Evolutionary conservation across 768 basidiomycete species (phyloP), one percentile per base, ranked within the genome.

Genomic region (Kwoniella shandongensis): DNA sequence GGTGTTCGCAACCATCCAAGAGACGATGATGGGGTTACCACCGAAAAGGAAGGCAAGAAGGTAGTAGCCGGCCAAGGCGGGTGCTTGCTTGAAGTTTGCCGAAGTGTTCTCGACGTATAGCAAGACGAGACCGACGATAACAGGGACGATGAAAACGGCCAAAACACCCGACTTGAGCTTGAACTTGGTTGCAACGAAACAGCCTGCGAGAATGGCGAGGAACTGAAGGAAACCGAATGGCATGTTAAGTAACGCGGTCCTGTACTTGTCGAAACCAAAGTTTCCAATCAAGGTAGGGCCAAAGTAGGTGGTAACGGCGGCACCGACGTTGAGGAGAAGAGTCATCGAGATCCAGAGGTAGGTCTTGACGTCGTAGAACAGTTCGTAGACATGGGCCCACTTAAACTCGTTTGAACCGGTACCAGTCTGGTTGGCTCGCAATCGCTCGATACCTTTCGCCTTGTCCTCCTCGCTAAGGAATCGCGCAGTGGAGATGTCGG

Each of bases 11-110:
- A 50, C 54, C 29, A 69, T 48, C 65, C 64, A 67, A 8, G 57
- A 55, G 39, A 69, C 61, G 22, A 66, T 54, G 36, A 70, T 30
- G 2, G 74, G 76, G 60, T 75, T 75, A 32, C 64, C 65, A n/a
- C 69, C 75, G 59, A 75, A 77, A 25, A 77, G 62, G 66, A 76
- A 66, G 13, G 73, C 62, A 35, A 74, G 30, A 35, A 75, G 57
- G 63, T 75, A 77, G 66, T 74, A 77, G 1, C 74, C 77, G 42
- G 69, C 44, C 17, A 76, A 65, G 20, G 66, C 58, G 11, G 57
- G 47, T 4, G 62, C 64, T 13, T 65, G 55, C 51, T 69, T 61
- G 17, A 47, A 20, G 11, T 47, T 35, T 5, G 36, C 39, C n/a
- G 47, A 22, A 11, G 49, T 46, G 13, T 40, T 49, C 20, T 53